These are phyloP conservation scores for Chrysosporium keratinophilum DNA, from an alignment of 2,329 filamentous ascomycete species.

Conservation along the genomic window DNA sequence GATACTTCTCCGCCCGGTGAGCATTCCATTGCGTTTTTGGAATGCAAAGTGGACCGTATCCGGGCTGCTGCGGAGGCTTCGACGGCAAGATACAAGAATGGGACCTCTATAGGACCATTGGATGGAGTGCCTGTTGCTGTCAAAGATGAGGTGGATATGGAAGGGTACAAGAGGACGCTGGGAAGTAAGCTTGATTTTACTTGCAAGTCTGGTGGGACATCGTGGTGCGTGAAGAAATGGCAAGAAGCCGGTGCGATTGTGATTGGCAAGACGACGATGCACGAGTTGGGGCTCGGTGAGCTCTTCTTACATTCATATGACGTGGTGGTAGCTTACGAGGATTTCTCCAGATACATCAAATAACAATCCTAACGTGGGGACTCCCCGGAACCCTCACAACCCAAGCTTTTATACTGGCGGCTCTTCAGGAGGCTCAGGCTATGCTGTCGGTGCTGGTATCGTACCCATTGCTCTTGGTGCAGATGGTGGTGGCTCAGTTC, in stretches of 20 bases:
- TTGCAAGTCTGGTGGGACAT: conserved; percentile 44
- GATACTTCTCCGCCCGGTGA: conserved; percentile 45
- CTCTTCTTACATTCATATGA: conserved; percentile 8
- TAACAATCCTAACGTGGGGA: conserved; percentile 65
- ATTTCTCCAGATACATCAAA: conserved; percentile 57
- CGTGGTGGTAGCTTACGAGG: neutral
- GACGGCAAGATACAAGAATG: conserved; percentile 58
- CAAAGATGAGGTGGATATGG: conserved; percentile 68
- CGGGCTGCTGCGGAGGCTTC: conserved; percentile 61
- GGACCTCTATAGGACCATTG: conserved; percentile 55
- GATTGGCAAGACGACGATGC: conserved; percentile 68
- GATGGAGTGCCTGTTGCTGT: conserved; percentile 76
- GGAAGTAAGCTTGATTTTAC: conserved; percentile 54
- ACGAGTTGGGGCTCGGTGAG: conserved; percentile 62
- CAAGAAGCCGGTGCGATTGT: conserved; percentile 65
- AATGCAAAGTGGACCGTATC: conserved; percentile 52
- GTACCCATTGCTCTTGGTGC: conserved; percentile 63
- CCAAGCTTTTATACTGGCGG: conserved; percentile 67
- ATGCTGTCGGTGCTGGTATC: conserved; percentile 58
- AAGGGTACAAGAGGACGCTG: conserved; percentile 57
- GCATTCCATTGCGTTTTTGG: conserved; percentile 65
- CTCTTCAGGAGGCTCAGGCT: conserved; percentile 67
- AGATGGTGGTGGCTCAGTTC: conserved; percentile 65
- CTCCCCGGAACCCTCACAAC: conserved; percentile 69
- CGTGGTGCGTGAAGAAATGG: conserved; percentile 61